Evolutionary conservation across 2,329 filamentous ascomycete species (phyloP).

Genomic region (Ramichloridium luteum): DNA sequence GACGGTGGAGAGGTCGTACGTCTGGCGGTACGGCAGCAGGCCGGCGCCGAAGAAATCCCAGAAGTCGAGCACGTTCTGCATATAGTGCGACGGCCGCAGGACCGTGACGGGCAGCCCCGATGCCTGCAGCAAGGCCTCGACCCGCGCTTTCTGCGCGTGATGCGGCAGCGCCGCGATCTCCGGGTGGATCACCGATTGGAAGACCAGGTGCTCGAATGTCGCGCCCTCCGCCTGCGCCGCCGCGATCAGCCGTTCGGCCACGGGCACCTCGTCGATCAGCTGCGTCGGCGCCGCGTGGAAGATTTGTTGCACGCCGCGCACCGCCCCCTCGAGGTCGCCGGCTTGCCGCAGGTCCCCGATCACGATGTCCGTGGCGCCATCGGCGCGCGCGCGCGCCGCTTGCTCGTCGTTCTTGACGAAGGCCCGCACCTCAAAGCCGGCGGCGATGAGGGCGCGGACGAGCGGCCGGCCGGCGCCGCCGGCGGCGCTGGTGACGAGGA

Average conservation of each 20-base stretch:
- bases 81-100: conserved; percentile 26
- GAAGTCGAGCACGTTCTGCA: conserved; percentile 19
- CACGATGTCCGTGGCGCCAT: neutral
- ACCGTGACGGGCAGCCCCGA: conserved; percentile 25
- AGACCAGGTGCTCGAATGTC: conserved; percentile 25
- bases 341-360: neutral
- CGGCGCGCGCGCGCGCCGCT: neutral
- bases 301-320: neutral
- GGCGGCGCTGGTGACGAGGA: neutral
- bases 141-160: conserved; percentile 26
- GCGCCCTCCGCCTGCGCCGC: neutral
- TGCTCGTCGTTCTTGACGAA: conserved; percentile 1
- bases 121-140: conserved; percentile 28
- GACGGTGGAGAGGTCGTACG: neutral
- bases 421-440: neutral
- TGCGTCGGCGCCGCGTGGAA: neutral
- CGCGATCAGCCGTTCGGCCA: conserved; percentile 1
- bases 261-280: neutral
- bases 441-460: neutral
- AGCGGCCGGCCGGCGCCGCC: neutral
- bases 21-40: neutral
- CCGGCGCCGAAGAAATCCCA: conserved; percentile 1
- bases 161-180: conserved; percentile 26
- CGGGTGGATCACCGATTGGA: conserved; percentile 24
- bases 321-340: neutral